Evolutionary conservation across 768 basidiomycete species (phyloP).

Genomic region (Coprinopsis strossmayeri): DNA sequence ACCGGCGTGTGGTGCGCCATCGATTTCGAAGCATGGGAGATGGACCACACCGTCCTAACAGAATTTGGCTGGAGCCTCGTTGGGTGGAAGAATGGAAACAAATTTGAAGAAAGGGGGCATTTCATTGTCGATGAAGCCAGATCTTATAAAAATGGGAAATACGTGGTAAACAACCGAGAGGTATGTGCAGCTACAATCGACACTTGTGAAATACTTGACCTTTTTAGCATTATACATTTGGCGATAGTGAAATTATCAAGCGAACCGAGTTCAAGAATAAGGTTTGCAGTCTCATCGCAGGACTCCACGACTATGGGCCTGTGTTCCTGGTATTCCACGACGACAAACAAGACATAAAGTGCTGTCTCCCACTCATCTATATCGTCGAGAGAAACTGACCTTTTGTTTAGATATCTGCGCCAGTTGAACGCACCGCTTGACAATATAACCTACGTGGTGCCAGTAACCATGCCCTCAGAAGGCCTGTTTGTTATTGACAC

Average conservation of each 20-base stretch:
- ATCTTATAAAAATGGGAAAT: slow-evolving; percentile 55
- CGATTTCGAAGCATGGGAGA: slow-evolving; percentile 84
- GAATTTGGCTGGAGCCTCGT: slow-evolving; percentile 77
- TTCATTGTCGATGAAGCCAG: slow-evolving; percentile 58
- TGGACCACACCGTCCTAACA: slow-evolving; percentile 63
- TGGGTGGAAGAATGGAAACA: slow-evolving; percentile 47
- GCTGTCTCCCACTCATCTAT: slow-evolving; percentile 7
- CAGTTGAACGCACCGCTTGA: slow-evolving; percentile 50
- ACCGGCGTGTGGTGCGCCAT: slow-evolving; percentile 69
- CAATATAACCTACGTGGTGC: slow-evolving; percentile 47
- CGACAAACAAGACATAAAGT: slow-evolving; percentile 72
- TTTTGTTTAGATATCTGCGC: slow-evolving; percentile 45
- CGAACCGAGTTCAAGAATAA: slow-evolving; percentile 44
- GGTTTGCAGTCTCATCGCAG: slow-evolving; percentile 39
- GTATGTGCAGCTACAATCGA: slow-evolving; percentile 25
- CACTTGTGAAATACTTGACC: not conserved
- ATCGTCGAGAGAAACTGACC: not conserved
- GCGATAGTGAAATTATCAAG: slow-evolving; percentile 49
- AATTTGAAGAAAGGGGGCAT: slow-evolving; percentile 48
- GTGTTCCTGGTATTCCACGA: slow-evolving; percentile 83
- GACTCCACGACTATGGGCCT: slow-evolving; percentile 41
- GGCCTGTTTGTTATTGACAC: slow-evolving; percentile 71
- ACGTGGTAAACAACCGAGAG: slow-evolving; percentile 55
- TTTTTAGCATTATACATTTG: slow-evolving; percentile 59
- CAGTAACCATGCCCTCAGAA: slow-evolving; percentile 42